Evolutionary conservation across 805 yeast genomes (phyloP), one percentile per base, ranked within the genome.

Genomic region (Suhomyces kilbournensis): DNA sequence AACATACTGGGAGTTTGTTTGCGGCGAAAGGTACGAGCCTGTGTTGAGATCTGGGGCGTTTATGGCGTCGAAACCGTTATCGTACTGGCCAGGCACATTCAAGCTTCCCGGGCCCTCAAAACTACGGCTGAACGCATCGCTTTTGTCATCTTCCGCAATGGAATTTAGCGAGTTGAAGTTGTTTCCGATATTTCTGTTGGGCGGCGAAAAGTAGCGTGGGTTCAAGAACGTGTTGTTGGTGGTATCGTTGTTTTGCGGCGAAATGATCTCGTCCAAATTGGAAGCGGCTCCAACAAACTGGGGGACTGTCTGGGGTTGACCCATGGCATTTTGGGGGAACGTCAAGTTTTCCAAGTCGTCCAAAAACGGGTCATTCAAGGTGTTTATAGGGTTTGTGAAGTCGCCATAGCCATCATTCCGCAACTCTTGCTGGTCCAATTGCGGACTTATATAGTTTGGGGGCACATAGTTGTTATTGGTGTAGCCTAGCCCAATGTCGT

Each of bases 171-270:
- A 56, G 56, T 62, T 60, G 51, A 58, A 70, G 49, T 63, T 59
- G 51, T 55, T 54, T 14, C 30, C 30, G 12, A 60, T 50, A 12
- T 55, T 49, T 34, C 65, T 62, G 10, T 64, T 61, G 9, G 70
- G 66, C 3, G 79, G 79, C 4, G 77, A 72, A 48, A 75, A 75
- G 56, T 74, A 75, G 53, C 72, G 76, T 5, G 76, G 65, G 38
- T 70, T 68, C 25, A 69, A 53, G 45, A 71, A 71, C 47, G 60
- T 56, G 50, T 55, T 56, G 52, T 53, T 54, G 38, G 10, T 7
- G 19, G 48, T 7, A 7, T 35, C 43, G 23, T 34, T 46, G 44
- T 59, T 61, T 26, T 57, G 60, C 1, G 78, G 78, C 3, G 75
- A 71, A 42, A 74, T 66, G 38, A 74, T 55, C 54, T 68, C 76